Conservation (phyloP, 129 eudicot genomes). For the Flaveria linearis region DNA sequence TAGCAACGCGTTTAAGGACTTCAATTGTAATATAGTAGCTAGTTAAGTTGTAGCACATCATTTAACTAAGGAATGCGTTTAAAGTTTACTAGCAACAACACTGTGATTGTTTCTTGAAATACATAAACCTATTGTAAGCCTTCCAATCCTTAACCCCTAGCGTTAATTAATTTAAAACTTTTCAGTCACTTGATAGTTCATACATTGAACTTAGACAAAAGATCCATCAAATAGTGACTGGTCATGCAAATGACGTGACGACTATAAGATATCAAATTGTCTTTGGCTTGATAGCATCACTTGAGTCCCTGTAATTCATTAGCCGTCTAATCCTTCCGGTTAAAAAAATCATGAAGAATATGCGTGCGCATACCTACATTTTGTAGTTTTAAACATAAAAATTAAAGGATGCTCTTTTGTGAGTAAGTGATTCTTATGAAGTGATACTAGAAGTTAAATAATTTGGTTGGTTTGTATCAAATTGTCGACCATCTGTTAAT, state of each 20-base stretch:
- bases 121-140: neutral
- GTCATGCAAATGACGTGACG: neutral
- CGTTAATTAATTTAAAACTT: neutral
- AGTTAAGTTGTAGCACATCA: constrained; percentile 10
- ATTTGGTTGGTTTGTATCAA: constrained; percentile 10
- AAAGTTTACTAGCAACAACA: constrained; percentile 1
- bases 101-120: neutral
- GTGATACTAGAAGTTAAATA: neutral
- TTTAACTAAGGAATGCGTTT: constrained; percentile 18
- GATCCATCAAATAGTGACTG: neutral
- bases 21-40: constrained; percentile 1
- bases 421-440: neutral
- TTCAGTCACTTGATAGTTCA: neutral
- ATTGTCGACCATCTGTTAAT: constrained; percentile 13
- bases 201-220: neutral
- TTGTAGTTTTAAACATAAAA: neutral
- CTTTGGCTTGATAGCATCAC: neutral
- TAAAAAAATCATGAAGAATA: neutral
- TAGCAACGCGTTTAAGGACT: neutral
- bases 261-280: neutral
- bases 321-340: neutral
- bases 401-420: neutral
- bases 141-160: neutral
- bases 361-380: neutral
- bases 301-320: neutral